phyloP scores from a whole-genome alignment of 83 land plant genomes.

The Thuja plicata region DNA sequence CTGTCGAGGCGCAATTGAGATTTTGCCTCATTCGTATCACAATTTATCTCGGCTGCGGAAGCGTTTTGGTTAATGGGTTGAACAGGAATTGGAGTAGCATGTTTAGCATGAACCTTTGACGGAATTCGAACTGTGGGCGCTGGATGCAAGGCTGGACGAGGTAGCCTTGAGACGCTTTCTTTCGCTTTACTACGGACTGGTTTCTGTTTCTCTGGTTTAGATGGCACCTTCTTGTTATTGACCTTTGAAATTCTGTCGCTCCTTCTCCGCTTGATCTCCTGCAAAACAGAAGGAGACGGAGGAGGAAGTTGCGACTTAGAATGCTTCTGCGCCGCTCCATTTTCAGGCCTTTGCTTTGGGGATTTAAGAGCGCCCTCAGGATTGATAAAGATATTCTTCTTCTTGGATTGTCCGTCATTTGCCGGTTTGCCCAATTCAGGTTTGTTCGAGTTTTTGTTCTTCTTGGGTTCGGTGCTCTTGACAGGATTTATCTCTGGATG shows the following conservation, averaged over 20 bases:
- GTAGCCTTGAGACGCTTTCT: neutral
- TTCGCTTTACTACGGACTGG: neutral
- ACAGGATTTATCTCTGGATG: neutral
- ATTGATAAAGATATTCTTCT: neutral
- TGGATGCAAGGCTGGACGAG: neutral
- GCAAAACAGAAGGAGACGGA: neutral
- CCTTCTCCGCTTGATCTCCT: neutral
- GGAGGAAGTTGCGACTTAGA: neutral
- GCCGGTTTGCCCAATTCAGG: neutral
- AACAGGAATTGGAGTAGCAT: neutral
- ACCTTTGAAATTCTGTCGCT: constrained; percentile 3
- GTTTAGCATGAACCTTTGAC: neutral
- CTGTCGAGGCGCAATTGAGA: neutral
- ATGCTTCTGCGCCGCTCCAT: neutral
- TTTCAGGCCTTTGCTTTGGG: neutral
- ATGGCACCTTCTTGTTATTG: neutral
- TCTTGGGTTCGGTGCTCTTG: constrained; percentile 1
- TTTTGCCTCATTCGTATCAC: neutral
- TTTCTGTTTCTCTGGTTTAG: constrained; percentile 11
- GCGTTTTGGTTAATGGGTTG: neutral
- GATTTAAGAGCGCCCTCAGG: neutral
- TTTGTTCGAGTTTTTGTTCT: neutral
- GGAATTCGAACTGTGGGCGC: neutral
- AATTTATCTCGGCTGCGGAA: neutral
- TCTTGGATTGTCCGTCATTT: neutral